Base-by-base conservation (phyloP, 768 basidiomycete species). In the Terana coerulea region DNA sequence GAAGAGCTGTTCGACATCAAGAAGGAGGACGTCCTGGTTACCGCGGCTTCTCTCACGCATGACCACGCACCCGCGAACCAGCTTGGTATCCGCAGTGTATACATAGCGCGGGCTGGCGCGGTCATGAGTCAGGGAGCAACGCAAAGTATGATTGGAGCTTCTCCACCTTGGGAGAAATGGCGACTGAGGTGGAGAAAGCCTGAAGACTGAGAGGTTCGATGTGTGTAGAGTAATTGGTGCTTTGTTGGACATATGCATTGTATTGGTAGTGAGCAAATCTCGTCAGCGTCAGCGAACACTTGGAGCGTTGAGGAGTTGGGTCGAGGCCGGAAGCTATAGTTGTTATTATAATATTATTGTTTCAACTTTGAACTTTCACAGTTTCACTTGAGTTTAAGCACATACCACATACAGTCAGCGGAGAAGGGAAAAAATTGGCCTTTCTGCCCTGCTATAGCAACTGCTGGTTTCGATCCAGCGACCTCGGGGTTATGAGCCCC, bases 21-120 rank as follows among this genome's bases (percentile, higher is more conserved):
- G 61, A 60, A 62, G 55, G 78, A 77, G 57, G 63, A 77, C 53
- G 81, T 86, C 6, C 71, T 89, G 25, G 72, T 81, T 42, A 84
- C 86, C 5, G 88, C 88, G 15, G 80, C 83, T 59, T 86, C 84
- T 54, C 61, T 87, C 53, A 67, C 62, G 19, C 85, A 88, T 55
- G 88, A 90, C 60, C 78, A 86, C 55, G 72, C 73, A 21, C 81
- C 88, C 1, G 83, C 85, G 33, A 76, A 69, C 54, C 64, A 69
- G 60, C 67, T 79, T n/a, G 80, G 80, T 0, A 61, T 90, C 22
- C 66, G 58, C 24, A 82, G 79, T 29, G 79, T 81, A 26, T 90
- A 83, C 81, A 87, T 91, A 58, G 78, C 83, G 64, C 75, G 69
- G 70, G 68, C 1, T 69, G 79, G 47, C 6, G 58, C 60, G 25